Base-by-base conservation (phyloP, 306 rosid genomes). In the Pyrus bretschneideri region DNA sequence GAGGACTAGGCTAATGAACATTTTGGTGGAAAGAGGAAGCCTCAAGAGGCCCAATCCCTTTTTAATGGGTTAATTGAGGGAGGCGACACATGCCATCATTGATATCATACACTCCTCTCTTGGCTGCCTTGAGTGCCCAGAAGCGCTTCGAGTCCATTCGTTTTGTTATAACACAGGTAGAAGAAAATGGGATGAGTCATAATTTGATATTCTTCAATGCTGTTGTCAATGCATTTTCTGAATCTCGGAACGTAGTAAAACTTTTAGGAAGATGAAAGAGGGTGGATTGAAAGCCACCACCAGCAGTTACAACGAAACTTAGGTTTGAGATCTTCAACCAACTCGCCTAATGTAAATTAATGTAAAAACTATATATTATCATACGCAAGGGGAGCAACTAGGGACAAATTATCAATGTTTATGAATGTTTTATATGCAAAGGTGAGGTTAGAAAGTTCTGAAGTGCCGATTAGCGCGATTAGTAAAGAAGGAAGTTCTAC, bases 191-290 rank as follows among this genome's bases (percentile, higher is more conserved):
- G 82, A 71, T 88, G 82, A 81, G 79, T 73, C 96, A 91, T 69
- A 91, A 90, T 77, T 85, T 87, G 3, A 69, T 90, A 76, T 88
- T 86, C 77, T 88, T 80, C 49, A 82, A 88, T 74, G 91, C 86
- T 70, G 83, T 85, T 49, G 79, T 86, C 75, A 90, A 90, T 82
- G 92, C 96, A 46, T 88, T 83, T 69, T 76, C 89, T 52, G 91
- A 86, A 82, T 82, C 88, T 70, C 89, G 91, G 63, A 86, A 86
- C 79, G 82, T 82, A 73, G 87, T 85, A 78, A 76, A 75, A 60
- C 82, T 62, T 75, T 90, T 38, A 63, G 71, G 80, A 85, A 90
- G 76, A 90, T 88, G 91, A 86, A 85, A 85, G 83, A 79, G 45
- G 83, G 86, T 86, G 91, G 89, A 76, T 51, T 88, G 51, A 75